phyloP scores from a whole-genome alignment of 2,329 filamentous ascomycete species.

The Bimuria novae-zelandiae region DNA sequence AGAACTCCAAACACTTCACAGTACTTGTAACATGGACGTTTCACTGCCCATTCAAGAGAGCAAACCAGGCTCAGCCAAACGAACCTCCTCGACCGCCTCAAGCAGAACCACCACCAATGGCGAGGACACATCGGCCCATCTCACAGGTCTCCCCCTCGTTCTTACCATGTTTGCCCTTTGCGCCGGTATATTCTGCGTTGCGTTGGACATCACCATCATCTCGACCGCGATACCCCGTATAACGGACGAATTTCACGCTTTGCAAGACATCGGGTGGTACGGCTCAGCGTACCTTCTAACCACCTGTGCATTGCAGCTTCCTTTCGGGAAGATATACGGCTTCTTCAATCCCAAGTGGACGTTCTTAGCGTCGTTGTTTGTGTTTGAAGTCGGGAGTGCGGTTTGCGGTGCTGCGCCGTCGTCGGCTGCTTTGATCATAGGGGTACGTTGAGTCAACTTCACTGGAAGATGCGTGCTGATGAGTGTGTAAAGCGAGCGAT shows the following conservation, averaged over 20 bases:
- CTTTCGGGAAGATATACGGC: constrained; percentile 53
- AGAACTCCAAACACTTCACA: too few species aligned
- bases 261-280: constrained; percentile 24
- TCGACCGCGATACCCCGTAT: constrained; percentile 23
- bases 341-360: constrained; percentile 47
- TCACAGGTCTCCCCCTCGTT: too few species aligned
- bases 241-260: constrained; percentile 20
- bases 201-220: constrained; percentile 15
- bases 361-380: constrained; percentile 39
- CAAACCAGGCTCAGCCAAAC: too few species aligned
- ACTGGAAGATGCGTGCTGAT: too few species aligned
- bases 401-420: constrained; percentile 50
- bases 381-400: constrained; percentile 61
- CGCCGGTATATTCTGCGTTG: not conserved
- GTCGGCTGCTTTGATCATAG: constrained; percentile 41
- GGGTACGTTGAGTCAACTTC: too few species aligned
- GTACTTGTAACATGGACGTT: too few species aligned
- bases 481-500: too few species aligned
- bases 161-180: too few species aligned
- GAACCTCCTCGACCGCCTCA: too few species aligned
- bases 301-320: constrained; percentile 48
- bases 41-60: too few species aligned
- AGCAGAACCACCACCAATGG: too few species aligned
- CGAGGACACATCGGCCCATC: too few species aligned
- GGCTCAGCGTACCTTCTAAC: constrained; percentile 48